These are phyloP conservation scores for Ilyonectria sp. DNA, from an alignment of 2,329 filamentous ascomycete genomes.

Conservation along the genomic window DNA sequence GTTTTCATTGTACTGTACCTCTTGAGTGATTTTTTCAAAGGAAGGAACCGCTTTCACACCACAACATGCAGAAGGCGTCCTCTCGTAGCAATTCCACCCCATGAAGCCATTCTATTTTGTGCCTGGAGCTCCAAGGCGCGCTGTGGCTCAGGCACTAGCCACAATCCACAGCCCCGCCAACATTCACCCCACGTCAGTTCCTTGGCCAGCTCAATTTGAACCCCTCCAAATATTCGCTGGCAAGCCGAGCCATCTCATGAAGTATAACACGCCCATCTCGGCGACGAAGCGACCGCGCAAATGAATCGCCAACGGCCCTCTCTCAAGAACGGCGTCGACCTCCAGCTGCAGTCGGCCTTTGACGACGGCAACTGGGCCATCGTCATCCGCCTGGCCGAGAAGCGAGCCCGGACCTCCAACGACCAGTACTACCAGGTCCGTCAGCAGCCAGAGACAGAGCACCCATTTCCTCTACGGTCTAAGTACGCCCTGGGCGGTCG, in stretches of 20 bases:
- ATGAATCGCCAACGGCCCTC: constrained; percentile 55
- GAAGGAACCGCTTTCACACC: neutral
- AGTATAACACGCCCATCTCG: constrained; percentile 27
- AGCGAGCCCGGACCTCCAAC: constrained; percentile 63
- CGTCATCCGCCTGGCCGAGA: constrained; percentile 67
- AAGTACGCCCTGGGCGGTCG: neutral
- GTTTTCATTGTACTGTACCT: neutral
- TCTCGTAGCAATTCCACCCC: neutral
- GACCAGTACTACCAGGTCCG: constrained; percentile 71
- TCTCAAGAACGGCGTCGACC: constrained; percentile 66
- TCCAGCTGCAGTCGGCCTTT: constrained; percentile 70
- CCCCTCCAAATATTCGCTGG: constrained; percentile 33
- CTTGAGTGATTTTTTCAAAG: neutral
- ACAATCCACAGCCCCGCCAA: constrained; percentile 26
- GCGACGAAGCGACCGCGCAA: constrained; percentile 23
- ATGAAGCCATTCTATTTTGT: neutral
- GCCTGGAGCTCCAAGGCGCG: constrained; percentile 1
- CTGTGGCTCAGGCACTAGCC: constrained; percentile 30
- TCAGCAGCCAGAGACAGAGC: neutral
- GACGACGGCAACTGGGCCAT: constrained; percentile 68
- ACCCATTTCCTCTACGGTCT: neutral
- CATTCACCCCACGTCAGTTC: constrained; percentile 27
- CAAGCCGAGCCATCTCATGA: constrained; percentile 22
- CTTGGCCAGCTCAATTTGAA: constrained; percentile 11
- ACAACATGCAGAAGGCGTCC: neutral